Percentiles rank a stretch among this genome's conserved stretches.
Conservation (phyloP, 2,329 filamentous ascomycete species). For the Tympanopsis confertula region DNA sequence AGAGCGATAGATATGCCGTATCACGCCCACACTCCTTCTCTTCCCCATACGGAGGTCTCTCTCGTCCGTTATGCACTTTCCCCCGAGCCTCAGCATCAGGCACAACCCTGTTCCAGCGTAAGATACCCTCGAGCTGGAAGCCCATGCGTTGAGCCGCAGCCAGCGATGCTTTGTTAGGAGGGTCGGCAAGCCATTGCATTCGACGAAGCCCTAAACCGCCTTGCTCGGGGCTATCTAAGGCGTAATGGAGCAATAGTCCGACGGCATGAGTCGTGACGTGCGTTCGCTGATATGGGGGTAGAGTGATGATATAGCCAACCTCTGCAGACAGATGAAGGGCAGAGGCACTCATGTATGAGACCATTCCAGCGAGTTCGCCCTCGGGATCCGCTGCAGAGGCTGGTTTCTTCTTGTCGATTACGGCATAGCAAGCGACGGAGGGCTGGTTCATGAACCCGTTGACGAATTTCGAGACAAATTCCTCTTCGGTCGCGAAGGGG, state of each 20-base stretch:
- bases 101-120: constrained; percentile 18
- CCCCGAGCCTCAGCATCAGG: constrained; percentile 6
- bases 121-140: constrained; percentile 16
- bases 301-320: constrained; percentile 20
- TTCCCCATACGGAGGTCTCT: constrained; percentile 9
- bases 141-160: constrained; percentile 18
- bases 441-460: constrained; percentile 3
- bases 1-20: constrained; percentile 11
- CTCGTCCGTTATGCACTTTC: constrained; percentile 13
- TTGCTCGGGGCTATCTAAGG: constrained; percentile 5
- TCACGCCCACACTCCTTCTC: constrained; percentile 13
- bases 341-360: constrained; percentile 12
- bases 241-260: constrained; percentile 18
- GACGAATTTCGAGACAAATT: constrained; percentile 6
- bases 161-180: constrained; percentile 12
- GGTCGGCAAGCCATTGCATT: constrained; percentile 18
- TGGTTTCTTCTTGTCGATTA: constrained; percentile 15
- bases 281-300: constrained; percentile 19
- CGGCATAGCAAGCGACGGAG: constrained; percentile 7
- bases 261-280: constrained; percentile 20
- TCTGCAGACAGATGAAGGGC: constrained; percentile 9
- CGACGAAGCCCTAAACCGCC: constrained; percentile 14
- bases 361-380: constrained; percentile 15
- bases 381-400: constrained; percentile 12
- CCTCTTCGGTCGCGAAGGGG: constrained; percentile 6